Base-by-base conservation (phyloP, 225 moss, liverwort and hornwort species). In the Pleurozium schreberi region DNA sequence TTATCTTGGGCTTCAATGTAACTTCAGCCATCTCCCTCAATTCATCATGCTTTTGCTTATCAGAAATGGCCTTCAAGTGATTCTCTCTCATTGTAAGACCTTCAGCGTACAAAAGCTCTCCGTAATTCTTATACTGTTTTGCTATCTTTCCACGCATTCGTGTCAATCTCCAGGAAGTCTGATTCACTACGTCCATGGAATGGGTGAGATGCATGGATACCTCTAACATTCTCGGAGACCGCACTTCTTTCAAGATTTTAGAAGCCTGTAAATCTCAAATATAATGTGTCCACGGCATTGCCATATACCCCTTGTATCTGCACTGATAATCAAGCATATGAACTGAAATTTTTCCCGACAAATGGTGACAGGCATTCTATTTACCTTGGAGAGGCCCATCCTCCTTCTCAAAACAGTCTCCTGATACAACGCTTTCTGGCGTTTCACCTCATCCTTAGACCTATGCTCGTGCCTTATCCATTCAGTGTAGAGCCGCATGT, bases 401-500 rank as follows among this genome's bases (percentile, higher is more conserved):
- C 90, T 95, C 61, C 93, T 93, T 64, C 91, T 96, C 82, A 94
- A 95, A 81, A 95, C 84, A 80, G 93, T 96, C 90, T 97, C 94
- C 63, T 95, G 92, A 88, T 94, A 96, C 86, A 93, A 85, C 60
- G 93, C 95, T 71, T 92, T 90, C 90, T 93, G 95, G 65, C 97
- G 90, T 65, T 93, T 93, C 76, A 92, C 90, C 22, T 97, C 95
- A 63, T 92, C 91, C 84, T 93, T 96, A 59, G 87, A 92, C 84
- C 94, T 88, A 86, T 96, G 92, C 87, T 97, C 95, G 61, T 98
- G 98, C 87, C 96, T 89, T 45, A 96, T 82, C 83, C 94, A 94
- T 86, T 98, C 97, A 85, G 98, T 95, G 82, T 98, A 98, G 50
- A 98, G 94, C 75, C 97, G 97, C 96, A 96, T 95, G 60, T 91